Percentiles rank a stretch among this genome's conserved stretches.
These are phyloP conservation scores for Hygrocybe punicea DNA, from an alignment of 768 basidiomycete species.

Conservation along the genomic window DNA sequence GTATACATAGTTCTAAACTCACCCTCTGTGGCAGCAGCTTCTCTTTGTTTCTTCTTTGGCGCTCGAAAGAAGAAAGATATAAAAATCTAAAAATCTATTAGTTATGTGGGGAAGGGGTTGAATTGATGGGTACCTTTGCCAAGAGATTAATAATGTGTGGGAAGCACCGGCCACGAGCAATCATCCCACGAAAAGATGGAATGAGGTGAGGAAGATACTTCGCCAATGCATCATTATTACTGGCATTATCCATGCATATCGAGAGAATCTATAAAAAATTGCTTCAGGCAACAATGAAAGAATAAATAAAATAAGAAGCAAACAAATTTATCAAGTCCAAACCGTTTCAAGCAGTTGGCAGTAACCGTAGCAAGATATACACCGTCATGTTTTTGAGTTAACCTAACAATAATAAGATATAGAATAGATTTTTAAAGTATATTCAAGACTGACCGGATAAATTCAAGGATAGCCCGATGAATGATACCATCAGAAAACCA, in stretches of 20 bases:
- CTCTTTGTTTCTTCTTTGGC: conserved; percentile 17
- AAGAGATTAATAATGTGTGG: conserved; percentile 33
- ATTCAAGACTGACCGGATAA: conserved; percentile 22
- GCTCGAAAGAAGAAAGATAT: conserved; percentile 28
- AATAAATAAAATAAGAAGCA: conserved; percentile 14
- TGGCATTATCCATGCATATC: conserved; percentile 33
- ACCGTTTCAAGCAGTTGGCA: conserved; percentile 25
- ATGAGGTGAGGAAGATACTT: conserved; percentile 16
- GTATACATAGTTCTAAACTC: neutral
- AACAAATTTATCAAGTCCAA: conserved; percentile 21
- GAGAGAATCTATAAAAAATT: conserved; percentile 22
- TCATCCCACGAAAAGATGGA: conserved; percentile 22
- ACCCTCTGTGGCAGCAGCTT: too few species aligned
- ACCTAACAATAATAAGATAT: conserved; percentile 11
- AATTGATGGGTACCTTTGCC: conserved; percentile 28
- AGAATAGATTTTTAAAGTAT: too few species aligned
- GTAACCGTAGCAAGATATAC: conserved; percentile 26
- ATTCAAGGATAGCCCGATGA: conserved; percentile 31
- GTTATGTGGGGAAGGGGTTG: neutral
- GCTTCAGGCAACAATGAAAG: neutral
- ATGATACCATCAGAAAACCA: conserved; percentile 28
- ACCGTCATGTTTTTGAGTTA: conserved; percentile 28
- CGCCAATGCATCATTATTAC: conserved; percentile 28
- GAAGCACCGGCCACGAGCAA: conserved; percentile 22
- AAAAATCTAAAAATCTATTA: conserved; percentile 19